Conservation (phyloP, 169 alveolate genomes). For the Eimeria zaria region DNA sequence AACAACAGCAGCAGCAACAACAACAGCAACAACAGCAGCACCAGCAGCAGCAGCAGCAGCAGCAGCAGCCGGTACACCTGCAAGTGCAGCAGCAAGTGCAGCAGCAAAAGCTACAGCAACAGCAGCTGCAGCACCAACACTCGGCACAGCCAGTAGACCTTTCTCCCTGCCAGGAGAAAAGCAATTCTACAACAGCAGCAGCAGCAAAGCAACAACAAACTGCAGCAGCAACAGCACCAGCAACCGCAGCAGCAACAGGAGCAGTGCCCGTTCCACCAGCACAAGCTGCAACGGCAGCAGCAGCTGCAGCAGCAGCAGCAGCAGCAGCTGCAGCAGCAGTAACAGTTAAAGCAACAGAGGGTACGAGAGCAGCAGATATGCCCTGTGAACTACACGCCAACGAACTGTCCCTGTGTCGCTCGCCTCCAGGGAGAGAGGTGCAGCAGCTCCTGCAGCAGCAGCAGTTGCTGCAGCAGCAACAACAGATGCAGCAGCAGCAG, state of each 20-base stretch:
- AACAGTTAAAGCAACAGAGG: background rate
- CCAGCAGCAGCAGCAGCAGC: too few relatives aligned
- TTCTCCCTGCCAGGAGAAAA: background rate
- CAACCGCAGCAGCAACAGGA: too few relatives aligned
- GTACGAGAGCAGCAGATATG: background rate
- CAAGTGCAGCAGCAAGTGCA: constrained; percentile 35
- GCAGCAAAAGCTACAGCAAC: constrained; percentile 23
- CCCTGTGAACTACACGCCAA: background rate
- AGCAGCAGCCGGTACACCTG: too few relatives aligned
- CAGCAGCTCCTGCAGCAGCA: constrained; percentile 46
- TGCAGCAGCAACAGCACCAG: background rate
- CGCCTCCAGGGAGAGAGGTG: background rate
- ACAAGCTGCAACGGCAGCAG: too few relatives aligned
- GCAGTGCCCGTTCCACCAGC: too few relatives aligned
- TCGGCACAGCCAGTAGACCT: background rate
- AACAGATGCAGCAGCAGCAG: constrained; percentile 12
- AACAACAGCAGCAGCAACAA: constrained; percentile 20
- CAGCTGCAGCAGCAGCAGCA: constrained; percentile 38
- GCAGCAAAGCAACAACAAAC: background rate
- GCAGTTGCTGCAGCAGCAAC: constrained; percentile 30
- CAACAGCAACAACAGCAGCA: constrained; percentile 1
- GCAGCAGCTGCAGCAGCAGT: constrained; percentile 6
- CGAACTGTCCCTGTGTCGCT: background rate
- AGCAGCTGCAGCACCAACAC: constrained; percentile 23
- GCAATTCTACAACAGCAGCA: background rate